Percentiles rank a stretch among this genome's conserved stretches.
These are phyloP conservation scores for Penicillium angulare DNA, from an alignment of 495 filamentous ascomycete genomes.

Conservation along the genomic window DNA sequence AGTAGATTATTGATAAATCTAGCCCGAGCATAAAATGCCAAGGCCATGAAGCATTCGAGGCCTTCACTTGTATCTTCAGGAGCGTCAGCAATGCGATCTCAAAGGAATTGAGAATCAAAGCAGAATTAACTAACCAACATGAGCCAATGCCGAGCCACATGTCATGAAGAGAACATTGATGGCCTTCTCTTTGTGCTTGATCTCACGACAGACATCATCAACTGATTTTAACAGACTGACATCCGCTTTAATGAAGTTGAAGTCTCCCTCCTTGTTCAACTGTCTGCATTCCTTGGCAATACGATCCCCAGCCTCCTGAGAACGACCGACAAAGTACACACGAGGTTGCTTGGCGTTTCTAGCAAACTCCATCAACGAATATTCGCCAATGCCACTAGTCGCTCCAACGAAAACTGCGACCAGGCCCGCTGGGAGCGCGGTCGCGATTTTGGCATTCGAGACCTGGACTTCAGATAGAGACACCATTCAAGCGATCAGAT, in stretches of 20 bases:
- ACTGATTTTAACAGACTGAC: slow-evolving; percentile 56
- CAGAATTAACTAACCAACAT: too few relatives aligned
- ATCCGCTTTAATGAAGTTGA: slow-evolving; percentile 58
- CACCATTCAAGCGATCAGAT: too few relatives aligned
- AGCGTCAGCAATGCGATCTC: slow-evolving; percentile 15
- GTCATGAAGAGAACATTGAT: slow-evolving; percentile 67
- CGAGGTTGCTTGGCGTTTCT: slow-evolving; percentile 38
- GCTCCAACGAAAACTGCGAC: slow-evolving; percentile 61
- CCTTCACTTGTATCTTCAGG: slow-evolving; percentile 55
- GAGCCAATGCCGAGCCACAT: too few relatives aligned
- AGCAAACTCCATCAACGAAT: slow-evolving; percentile 53
- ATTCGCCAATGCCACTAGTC: slow-evolving; percentile 61
- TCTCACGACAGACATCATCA: slow-evolving; percentile 58
- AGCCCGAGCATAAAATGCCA: slow-evolving; percentile 61
- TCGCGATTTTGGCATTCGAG: slow-evolving; percentile 38
- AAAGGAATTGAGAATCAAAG: too few relatives aligned
- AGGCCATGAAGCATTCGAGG: slow-evolving; percentile 50
- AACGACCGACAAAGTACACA: slow-evolving; percentile 50
- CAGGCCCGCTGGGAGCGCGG: slow-evolving; percentile 36
- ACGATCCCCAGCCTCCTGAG: slow-evolving; percentile 39
- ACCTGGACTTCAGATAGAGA: slow-evolving; percentile 30
- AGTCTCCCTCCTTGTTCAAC: slow-evolving; percentile 29
- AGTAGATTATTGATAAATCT: slow-evolving; percentile 65
- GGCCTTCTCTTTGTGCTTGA: slow-evolving; percentile 50
- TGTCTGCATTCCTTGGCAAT: slow-evolving; percentile 43